phyloP scores from a whole-genome alignment of 768 basidiomycete genomes.

The Termitomyces sp. region DNA sequence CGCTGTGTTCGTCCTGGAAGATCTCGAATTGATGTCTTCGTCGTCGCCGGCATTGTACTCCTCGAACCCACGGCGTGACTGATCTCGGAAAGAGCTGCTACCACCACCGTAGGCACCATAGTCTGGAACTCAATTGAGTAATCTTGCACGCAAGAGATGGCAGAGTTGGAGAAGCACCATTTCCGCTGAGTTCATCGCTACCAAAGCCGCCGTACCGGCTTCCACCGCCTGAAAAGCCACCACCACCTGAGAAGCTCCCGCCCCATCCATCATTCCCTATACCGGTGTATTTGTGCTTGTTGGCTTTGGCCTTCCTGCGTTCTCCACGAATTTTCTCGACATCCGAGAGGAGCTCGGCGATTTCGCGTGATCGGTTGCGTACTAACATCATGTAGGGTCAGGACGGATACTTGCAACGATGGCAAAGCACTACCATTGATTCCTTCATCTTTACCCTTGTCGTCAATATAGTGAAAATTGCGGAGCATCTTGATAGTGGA shows the following conservation, averaged over 20 bases:
- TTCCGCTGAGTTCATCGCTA: slow-evolving; percentile 27
- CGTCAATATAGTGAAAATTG: slow-evolving; percentile 98
- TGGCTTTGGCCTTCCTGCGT: slow-evolving; percentile 88
- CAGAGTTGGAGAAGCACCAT: slow-evolving; percentile 7
- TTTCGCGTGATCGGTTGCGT: slow-evolving; percentile 88
- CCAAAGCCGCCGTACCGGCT: slow-evolving; percentile 51
- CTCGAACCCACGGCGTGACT: slow-evolving; percentile 65
- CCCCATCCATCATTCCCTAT: slow-evolving; percentile 78
- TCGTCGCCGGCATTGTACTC: slow-evolving; percentile 98
- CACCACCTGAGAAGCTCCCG: slow-evolving; percentile 47
- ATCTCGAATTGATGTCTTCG: slow-evolving; percentile 43
- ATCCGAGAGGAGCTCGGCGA: slow-evolving; percentile 89
- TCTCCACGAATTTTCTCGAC: slow-evolving; percentile 88
- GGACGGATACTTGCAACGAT: neutral
- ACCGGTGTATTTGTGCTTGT: slow-evolving; percentile 88
- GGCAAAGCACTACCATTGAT: slow-evolving; percentile 66
- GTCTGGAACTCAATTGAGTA: neutral
- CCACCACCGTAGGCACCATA: slow-evolving; percentile 25
- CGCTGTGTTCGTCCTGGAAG: slow-evolving; percentile 28
- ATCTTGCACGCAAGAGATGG: neutral
- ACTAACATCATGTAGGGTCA: slow-evolving; percentile 47
- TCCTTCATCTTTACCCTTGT: slow-evolving; percentile 98
- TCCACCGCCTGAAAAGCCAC: slow-evolving; percentile 35
- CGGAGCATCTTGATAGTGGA: slow-evolving; percentile 96
- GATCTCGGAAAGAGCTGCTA: slow-evolving; percentile 55